Evolutionary conservation across 441 rosid genomes (phyloP).

Genomic region (Heliophila coronopifolia): DNA sequence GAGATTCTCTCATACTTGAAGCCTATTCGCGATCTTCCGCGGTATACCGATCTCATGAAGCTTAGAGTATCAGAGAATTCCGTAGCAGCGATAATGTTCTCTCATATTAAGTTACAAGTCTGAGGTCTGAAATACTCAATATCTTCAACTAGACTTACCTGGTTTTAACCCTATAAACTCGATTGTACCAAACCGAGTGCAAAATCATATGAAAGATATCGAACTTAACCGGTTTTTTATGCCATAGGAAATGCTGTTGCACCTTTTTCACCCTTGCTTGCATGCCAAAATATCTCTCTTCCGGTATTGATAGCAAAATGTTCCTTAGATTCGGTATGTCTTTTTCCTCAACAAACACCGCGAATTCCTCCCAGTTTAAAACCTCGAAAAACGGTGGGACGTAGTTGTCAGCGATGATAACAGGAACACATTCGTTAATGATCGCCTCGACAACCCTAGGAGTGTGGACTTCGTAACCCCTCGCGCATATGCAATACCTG

Average conservation of each 20-base stretch:
- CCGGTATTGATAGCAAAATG: conserved; percentile 57
- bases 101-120: too few relatives aligned
- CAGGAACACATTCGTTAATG: conserved; percentile 69
- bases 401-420: conserved; percentile 79
- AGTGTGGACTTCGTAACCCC: conserved; percentile 83
- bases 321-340: conserved; percentile 58
- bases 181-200: conserved; percentile 26
- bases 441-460: conserved; percentile 83
- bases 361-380: conserved; percentile 67
- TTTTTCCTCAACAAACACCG: conserved; percentile 68
- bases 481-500: conserved; percentile 70
- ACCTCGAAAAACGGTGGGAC: conserved; percentile 84
- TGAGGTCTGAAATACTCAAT: too few relatives aligned
- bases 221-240: conserved; percentile 24
- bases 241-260: conserved; percentile 29
- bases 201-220: conserved; percentile 25
- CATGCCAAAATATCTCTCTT: conserved; percentile 45
- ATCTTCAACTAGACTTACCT: too few relatives aligned
- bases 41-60: conserved; percentile 87
- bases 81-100: too few relatives aligned
- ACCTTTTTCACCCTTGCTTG: conserved; percentile 21
- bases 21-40: conserved; percentile 60
- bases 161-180: conserved; percentile 19
- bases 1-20: conserved; percentile 69
- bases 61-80: too few relatives aligned